Conservation (phyloP, 495 filamentous ascomycete genomes). For the Aspergillus saccharolyticus region DNA sequence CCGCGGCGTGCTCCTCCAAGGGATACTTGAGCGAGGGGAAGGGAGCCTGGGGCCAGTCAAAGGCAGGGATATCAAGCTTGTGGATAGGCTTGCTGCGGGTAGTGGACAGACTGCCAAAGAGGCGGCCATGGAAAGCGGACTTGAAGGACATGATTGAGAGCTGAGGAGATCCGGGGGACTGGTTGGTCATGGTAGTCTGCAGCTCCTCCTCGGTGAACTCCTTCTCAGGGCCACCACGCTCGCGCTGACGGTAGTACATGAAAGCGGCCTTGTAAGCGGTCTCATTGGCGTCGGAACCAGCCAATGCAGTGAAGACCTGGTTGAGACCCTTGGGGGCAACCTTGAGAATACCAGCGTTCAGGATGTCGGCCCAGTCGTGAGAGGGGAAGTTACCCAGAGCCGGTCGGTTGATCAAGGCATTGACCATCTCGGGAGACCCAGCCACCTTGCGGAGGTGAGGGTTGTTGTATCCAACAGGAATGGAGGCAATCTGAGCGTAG, state of each 20-base stretch:
- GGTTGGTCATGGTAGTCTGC: constrained; percentile 74
- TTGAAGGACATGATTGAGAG: constrained; percentile 93
- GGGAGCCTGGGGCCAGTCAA: constrained; percentile 95
- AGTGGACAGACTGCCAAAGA: constrained; percentile 88
- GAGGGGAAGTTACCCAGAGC: constrained; percentile 96
- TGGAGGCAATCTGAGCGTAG: constrained; percentile 95
- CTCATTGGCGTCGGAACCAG: constrained; percentile 96
- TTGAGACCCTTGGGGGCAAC: constrained; percentile 87
- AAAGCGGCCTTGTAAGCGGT: constrained; percentile 99
- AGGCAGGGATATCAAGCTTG: constrained; percentile 97
- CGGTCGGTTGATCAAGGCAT: constrained; percentile 84
- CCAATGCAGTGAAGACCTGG: constrained; percentile 96
- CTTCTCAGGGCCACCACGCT: constrained; percentile 76
- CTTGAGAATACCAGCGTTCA: constrained; percentile 81
- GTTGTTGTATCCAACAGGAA: constrained; percentile 97
- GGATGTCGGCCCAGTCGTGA: constrained; percentile 78
- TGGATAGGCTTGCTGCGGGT: constrained; percentile 96
- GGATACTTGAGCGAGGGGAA: constrained; percentile 92
- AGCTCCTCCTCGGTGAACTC: constrained; percentile 85
- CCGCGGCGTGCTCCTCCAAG: constrained; percentile 72
- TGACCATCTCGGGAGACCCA: constrained; percentile 71
- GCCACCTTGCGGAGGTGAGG: constrained; percentile 68
- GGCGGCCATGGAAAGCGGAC: constrained; percentile 89
- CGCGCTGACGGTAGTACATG: constrained; percentile 88
- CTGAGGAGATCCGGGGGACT: constrained; percentile 73